Evolutionary conservation across 257 asterid species (phyloP).

Genomic region (Salvia miltiorrhiza): DNA sequence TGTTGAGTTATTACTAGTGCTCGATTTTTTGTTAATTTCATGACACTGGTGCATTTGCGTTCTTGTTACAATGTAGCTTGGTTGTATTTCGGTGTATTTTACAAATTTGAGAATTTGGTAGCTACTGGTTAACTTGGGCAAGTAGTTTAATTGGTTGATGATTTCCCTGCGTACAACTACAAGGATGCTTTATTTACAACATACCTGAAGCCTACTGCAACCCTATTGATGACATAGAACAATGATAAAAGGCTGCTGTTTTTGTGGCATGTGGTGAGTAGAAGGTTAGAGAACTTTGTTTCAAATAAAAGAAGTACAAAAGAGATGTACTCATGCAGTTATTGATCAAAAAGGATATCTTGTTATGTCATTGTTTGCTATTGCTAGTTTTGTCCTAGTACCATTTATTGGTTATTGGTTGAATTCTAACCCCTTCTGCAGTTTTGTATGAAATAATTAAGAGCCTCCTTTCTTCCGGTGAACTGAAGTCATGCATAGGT

Average conservation of each 20-base stretch:
- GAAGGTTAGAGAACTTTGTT: not conserved
- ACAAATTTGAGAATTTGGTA: not conserved
- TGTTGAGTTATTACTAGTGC: not conserved
- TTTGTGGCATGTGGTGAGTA: not conserved
- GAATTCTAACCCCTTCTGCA: not conserved
- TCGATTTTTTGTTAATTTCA: not conserved
- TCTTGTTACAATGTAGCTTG: not conserved
- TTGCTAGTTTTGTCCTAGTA: not conserved
- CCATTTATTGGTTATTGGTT: not conserved
- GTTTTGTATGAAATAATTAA: not conserved
- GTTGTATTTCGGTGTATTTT: not conserved
- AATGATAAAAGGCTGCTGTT: not conserved
- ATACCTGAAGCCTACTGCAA: not conserved
- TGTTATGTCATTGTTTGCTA: constrained; percentile 1
- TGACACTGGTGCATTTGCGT: not conserved
- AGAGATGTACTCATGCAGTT: not conserved
- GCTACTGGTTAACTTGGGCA: constrained; percentile 9
- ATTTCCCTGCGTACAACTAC: not conserved
- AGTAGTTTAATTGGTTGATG: not conserved
- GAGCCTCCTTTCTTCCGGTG: not conserved
- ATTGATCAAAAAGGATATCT: not conserved
- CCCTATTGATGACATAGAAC: not conserved
- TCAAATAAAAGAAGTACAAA: not conserved
- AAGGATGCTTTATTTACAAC: not conserved
- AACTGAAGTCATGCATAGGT: not conserved